Conservation (phyloP, 148 eudicot species). For the Euryodendron excelsum region DNA sequence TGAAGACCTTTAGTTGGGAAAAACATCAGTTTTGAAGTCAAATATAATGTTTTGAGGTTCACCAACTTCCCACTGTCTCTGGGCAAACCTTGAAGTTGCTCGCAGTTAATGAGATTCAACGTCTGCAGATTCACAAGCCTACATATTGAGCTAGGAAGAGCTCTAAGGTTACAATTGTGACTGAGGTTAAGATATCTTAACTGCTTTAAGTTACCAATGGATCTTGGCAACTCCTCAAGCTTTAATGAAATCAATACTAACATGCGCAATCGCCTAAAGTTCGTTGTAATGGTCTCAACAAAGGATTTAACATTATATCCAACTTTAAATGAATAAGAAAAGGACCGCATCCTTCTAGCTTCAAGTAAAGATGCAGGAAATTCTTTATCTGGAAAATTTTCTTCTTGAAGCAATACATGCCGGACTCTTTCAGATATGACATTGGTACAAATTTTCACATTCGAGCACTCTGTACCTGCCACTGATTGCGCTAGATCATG, state of each 20-base stretch:
- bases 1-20: slow-evolving; percentile 16
- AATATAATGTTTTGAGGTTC: slow-evolving; percentile 27
- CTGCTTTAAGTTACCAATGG: slow-evolving; percentile 41
- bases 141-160: slow-evolving; percentile 40
- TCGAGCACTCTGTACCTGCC: slow-evolving; percentile 31
- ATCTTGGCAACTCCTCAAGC: slow-evolving; percentile 44
- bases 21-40: slow-evolving; percentile 28
- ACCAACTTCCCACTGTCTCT: slow-evolving; percentile 24
- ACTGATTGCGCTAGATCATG: slow-evolving; percentile 47
- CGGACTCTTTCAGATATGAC: slow-evolving; percentile 27
- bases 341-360: slow-evolving; percentile 35
- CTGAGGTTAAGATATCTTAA: slow-evolving; percentile 42
- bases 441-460: slow-evolving; percentile 21
- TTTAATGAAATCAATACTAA: slow-evolving; percentile 18
- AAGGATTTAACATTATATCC: slow-evolving; percentile 25
- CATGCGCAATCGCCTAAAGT: slow-evolving; percentile 30
- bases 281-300: slow-evolving; percentile 26
- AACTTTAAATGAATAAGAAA: slow-evolving; percentile 21
- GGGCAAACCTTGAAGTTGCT: slow-evolving; percentile 36
- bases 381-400: slow-evolving; percentile 12
- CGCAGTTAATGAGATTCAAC: slow-evolving; percentile 26
- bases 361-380: slow-evolving; percentile 26
- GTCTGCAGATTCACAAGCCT: slow-evolving; percentile 43
- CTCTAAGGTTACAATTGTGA: slow-evolving; percentile 27
- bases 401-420: slow-evolving; percentile 24